Conservation (phyloP, 148 eudicot genomes). For the Rhododendron kiyosumense region DNA sequence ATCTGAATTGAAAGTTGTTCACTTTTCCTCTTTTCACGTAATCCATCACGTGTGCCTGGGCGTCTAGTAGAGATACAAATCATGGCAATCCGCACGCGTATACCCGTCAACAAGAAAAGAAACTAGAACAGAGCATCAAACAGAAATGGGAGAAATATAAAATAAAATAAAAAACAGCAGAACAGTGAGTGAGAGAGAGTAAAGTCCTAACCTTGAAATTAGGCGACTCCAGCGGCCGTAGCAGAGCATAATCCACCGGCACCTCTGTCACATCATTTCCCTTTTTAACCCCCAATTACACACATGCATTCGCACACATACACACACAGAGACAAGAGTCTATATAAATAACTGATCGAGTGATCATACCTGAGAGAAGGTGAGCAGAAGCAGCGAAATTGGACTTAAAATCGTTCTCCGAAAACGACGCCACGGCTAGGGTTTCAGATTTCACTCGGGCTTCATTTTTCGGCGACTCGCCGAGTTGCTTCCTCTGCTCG, state of each 20-base stretch:
- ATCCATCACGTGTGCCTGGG: neutral
- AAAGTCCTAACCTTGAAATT: slow-evolving; percentile 12
- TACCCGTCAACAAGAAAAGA: neutral
- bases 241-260: slow-evolving; percentile 18
- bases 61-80: neutral
- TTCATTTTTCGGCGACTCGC: neutral
- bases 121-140: neutral
- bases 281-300: neutral
- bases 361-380: slow-evolving; percentile 14
- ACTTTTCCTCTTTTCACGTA: neutral
- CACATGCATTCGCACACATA: neutral
- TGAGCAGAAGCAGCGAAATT: slow-evolving; percentile 3
- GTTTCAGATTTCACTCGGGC: slow-evolving; percentile 10
- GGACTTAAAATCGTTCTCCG: neutral
- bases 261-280: slow-evolving; percentile 17
- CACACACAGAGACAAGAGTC: neutral
- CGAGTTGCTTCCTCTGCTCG: slow-evolving; percentile 7
- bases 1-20: neutral
- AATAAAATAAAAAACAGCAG: neutral
- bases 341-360: neutral
- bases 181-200: neutral
- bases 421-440: slow-evolving; percentile 6
- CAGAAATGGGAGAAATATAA: neutral
- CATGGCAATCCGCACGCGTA: neutral
- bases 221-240: slow-evolving; percentile 10